phyloP scores from a whole-genome alignment of 208 protist species.

The Vickermania ingenoplastis region DNA sequence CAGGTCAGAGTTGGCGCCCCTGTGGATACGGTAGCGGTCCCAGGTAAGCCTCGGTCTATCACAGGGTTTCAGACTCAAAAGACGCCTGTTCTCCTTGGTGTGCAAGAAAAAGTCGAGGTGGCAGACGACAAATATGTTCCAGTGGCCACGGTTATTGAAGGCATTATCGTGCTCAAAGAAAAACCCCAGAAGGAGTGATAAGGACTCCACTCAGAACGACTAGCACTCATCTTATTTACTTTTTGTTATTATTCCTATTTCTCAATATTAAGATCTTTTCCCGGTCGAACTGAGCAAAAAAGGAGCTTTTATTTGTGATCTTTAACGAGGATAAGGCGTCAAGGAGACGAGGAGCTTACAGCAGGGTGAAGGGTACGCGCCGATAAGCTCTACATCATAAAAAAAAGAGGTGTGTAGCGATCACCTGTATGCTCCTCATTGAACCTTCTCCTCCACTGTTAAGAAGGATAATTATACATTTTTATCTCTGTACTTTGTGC shows the following conservation, averaged over 20 bases:
- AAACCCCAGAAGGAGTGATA: slow-evolving; percentile 31
- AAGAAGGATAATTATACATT: too few relatives aligned
- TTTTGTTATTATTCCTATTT: slow-evolving; percentile 3
- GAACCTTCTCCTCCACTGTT: too few relatives aligned
- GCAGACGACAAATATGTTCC: slow-evolving; percentile 90
- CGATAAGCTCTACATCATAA: too few relatives aligned
- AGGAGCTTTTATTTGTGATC: too few relatives aligned
- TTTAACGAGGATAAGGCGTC: not conserved
- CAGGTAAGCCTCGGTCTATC: slow-evolving; percentile 97
- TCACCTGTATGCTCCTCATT: too few relatives aligned
- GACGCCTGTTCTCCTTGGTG: slow-evolving; percentile 96
- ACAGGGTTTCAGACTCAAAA: slow-evolving; percentile 99
- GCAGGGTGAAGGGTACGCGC: too few relatives aligned
- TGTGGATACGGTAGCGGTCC: slow-evolving; percentile 96
- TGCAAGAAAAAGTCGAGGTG: slow-evolving; percentile 96
- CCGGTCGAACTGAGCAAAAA: too few relatives aligned
- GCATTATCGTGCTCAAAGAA: slow-evolving; percentile 78
- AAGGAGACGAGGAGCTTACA: too few relatives aligned
- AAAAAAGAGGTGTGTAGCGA: too few relatives aligned
- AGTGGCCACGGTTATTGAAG: slow-evolving; percentile 68
- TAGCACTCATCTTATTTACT: not conserved
- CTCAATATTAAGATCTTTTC: too few relatives aligned
- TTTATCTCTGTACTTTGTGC: too few relatives aligned
- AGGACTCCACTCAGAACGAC: not conserved
- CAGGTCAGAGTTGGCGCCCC: slow-evolving; percentile 88